Base-by-base conservation (phyloP, 1,139 yeast species). In the Spathaspora jeffriesii region DNA sequence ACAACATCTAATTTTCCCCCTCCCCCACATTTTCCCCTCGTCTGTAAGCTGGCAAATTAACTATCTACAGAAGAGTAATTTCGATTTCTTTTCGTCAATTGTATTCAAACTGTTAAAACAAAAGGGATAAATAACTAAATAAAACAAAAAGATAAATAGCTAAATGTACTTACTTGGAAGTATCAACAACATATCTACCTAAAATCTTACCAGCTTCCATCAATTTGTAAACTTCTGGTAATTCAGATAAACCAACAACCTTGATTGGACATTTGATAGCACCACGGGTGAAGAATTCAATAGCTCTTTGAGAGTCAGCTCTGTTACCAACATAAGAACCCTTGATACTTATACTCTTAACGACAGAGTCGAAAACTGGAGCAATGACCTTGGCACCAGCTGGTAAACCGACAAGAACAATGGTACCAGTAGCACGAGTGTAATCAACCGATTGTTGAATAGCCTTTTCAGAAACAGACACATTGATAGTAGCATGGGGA, bases 281-380 rank as follows among this genome's bases (percentile, higher is more conserved):
- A 49, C 91, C 91, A 73, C 90, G 78, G 50, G 78, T 47, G 66
- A 84, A 85, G 78, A 85, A 85, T 59, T 85, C 90, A 56, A 85
- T 67, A 47, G 92, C 91, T 68, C 84, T 91, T 56, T 87, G 76
- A 40, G 89, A 78, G 65, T 85, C 91, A 53, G 87, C 88, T 74
- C 92, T 81, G 79, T 85, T 85, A 62, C 92, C 92, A 50, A 85
- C 91, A 60, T 85, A 85, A 43, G 91, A 85, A 61, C 91, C 92
- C 62, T 71, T 79, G 59, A 85, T 81, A 58, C 73, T 72, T 54
- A 84, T 74, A 41, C 88, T 80, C 65, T 78, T 84, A 51, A 83
- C 78, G 47, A 85, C 91, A 46, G 85, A 79, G 38, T 76, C 75
- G 64, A 85, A 85, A 46, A 85, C 85, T 46, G 82, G 78, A 23